These are phyloP conservation scores for Lepidium sativum DNA, from an alignment of 345 rosid genomes.

Conservation along the genomic window DNA sequence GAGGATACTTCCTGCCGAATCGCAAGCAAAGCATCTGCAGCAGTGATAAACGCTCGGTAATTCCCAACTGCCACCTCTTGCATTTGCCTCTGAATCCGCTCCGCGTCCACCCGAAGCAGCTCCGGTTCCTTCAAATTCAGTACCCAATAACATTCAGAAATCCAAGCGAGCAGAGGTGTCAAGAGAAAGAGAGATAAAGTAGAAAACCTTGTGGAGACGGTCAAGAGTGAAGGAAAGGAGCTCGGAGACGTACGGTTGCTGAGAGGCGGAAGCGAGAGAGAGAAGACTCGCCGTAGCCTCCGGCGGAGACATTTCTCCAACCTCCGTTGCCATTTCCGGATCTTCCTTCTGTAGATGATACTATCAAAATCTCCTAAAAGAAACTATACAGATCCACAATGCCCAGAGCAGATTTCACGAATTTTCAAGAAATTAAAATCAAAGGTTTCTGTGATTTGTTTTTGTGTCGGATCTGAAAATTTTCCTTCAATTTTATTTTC, in stretches of 20 bases:
- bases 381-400: slow-evolving; percentile 6
- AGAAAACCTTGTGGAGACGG: slow-evolving; percentile 81
- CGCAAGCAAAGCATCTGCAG: slow-evolving; percentile 84
- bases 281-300: slow-evolving; percentile 40
- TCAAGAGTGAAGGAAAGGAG: slow-evolving; percentile 98
- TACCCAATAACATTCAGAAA: slow-evolving; percentile 4
- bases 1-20: slow-evolving; percentile 80
- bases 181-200: background rate
- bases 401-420: background rate
- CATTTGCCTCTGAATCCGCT: slow-evolving; percentile 95
- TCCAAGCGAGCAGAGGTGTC: background rate
- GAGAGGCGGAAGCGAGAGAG: slow-evolving; percentile 73
- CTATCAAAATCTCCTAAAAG: background rate
- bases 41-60: slow-evolving; percentile 89
- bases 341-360: background rate
- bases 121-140: slow-evolving; percentile 66
- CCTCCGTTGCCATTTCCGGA: slow-evolving; percentile 33
- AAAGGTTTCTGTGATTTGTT: background rate
- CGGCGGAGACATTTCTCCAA: slow-evolving; percentile 31
- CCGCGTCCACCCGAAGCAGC: slow-evolving; percentile 88
- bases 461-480: slow-evolving; percentile 5
- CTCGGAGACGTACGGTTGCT: slow-evolving; percentile 93
- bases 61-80: slow-evolving; percentile 95
- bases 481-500: background rate
- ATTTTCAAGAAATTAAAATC: background rate